phyloP scores from a whole-genome alignment of 2,329 filamentous ascomycete species.

The Xenosphaeropsis pyriputrescens region DNA sequence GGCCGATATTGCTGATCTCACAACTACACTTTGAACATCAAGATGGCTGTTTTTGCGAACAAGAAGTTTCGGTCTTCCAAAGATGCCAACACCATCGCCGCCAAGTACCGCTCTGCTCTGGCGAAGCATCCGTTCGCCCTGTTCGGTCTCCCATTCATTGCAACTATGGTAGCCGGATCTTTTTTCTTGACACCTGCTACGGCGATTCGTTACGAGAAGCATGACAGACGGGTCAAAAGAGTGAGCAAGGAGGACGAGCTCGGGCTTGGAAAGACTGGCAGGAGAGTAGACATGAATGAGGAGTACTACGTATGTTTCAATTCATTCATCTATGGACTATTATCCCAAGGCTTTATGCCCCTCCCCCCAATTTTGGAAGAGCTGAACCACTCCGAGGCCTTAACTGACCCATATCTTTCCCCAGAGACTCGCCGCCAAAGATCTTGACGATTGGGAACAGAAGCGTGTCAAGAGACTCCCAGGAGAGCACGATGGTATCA shows the following conservation, averaged over 20 bases:
- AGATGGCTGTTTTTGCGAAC: constrained; percentile 48
- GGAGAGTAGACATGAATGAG: constrained; percentile 67
- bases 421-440: constrained; percentile 71
- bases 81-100: constrained; percentile 54
- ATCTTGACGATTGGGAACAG: constrained; percentile 93
- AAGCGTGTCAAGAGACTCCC: constrained; percentile 81
- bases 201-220: constrained; percentile 81
- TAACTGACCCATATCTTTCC: background rate
- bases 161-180: constrained; percentile 78
- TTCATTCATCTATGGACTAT: too few species aligned
- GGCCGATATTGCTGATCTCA: too few species aligned
- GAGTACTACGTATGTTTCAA: constrained; percentile 64
- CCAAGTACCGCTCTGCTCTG: constrained; percentile 62
- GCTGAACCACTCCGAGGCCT: too few species aligned
- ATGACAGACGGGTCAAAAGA: constrained; percentile 80
- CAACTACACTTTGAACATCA: background rate
- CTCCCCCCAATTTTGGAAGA: too few species aligned
- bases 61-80: constrained; percentile 58
- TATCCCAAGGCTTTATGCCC: too few species aligned
- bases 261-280: constrained; percentile 55
- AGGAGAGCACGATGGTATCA: constrained; percentile 76
- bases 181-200: constrained; percentile 93
- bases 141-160: constrained; percentile 87
- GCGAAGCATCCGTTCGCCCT: constrained; percentile 74
- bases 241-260: constrained; percentile 77